Evolutionary conservation across 805 yeast species (phyloP), one percentile per base, ranked within the genome.

Genomic region (Lipomyces orientalis): DNA sequence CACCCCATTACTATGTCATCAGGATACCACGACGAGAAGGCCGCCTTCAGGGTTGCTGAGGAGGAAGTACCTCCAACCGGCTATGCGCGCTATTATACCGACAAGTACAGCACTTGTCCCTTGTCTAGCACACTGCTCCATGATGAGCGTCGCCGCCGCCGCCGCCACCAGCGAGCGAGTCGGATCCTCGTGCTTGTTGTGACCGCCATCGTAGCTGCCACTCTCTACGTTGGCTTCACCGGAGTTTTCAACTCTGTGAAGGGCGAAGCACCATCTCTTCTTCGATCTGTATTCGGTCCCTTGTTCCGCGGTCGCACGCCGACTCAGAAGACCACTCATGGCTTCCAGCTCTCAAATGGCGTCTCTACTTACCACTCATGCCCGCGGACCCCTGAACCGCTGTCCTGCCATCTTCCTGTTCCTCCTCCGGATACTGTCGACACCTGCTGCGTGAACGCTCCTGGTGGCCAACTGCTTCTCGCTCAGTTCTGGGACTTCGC

Each of bases 401-500:
- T 64, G 29, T 69, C 72, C 16, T 69, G 72, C 72, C 70, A 68
- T 56, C 57, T 65, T 33, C 49, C 61, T 31, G 19, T 49, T 55
- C 14, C 63, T 19, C 37, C 31, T 8, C 62, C 58, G 33, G 57
- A 39, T 31, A 35, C 19, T 33, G 57, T 67, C 52, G 88, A 91
- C 76, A 76, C 86, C 1, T 93, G 98, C 76, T 93, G 98, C 79
- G 91, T 88, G 76, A 97, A 93, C 75, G 85, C 86, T 59, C 93
- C 93, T 9, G 94, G 96, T 58, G 98, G 98, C 5, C 83, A 91
- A 16, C 81, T 93, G 49, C 78, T 93, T 61, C 90, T 87, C 76
- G 90, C 98, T 0, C 98, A 93, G 76, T 93, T 93, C 80, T 93
- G 98, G 98, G 97, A 93, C 78, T 90, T 89, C 75, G 79, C 81